Base-by-base conservation (phyloP, 371 early-diverging fungal species). In the Phascolomyces articulosus region DNA sequence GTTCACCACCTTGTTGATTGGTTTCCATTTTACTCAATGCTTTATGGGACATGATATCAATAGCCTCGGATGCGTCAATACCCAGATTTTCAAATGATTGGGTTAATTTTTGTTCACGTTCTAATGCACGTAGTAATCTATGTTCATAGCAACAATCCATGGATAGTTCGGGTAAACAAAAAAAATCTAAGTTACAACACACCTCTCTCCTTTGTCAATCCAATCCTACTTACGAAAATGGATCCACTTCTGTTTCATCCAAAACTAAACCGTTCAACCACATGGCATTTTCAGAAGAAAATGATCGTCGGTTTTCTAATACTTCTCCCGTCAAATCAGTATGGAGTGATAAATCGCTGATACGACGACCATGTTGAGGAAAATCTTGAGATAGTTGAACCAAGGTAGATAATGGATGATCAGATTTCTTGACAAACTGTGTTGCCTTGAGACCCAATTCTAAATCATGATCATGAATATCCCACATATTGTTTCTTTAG, bases 361-460 rank as follows among this genome's bases (percentile, higher is more conserved):
- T 69, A 40, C 85, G 69, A 64, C 91, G 90, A 7, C 94, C 91
- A 66, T 93, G 90, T 65, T 92, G 92, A 0, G 96, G 97, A 65
- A 95, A 90, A 69, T 95, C 90, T 65, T 93, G 94, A 0, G 87
- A 68, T 6, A 95, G 64, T 60, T 84, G 85, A 20, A 75, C 76
- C 41, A 95, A 77, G 0, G 90, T 77, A 6, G 72, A 67, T 6
- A 96, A 67, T 10, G 93, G 91, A 27, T 88, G 66, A 3, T 77
- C 60, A 2, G 87, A 78, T 40, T 79, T 64, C 15, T 88, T 63
- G 40, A 95, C 74, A 65, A 87, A 87, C 58, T 90, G 89, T 11
- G 92, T 76, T 0, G 93, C 84, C 63, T 90, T 85, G 18, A 90
- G 47, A 1, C 87, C 90, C 58, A 94, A 65, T n/a, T 75, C 87